Conservation (phyloP, 495 filamentous ascomycete genomes). For the Letharia columbiana region DNA sequence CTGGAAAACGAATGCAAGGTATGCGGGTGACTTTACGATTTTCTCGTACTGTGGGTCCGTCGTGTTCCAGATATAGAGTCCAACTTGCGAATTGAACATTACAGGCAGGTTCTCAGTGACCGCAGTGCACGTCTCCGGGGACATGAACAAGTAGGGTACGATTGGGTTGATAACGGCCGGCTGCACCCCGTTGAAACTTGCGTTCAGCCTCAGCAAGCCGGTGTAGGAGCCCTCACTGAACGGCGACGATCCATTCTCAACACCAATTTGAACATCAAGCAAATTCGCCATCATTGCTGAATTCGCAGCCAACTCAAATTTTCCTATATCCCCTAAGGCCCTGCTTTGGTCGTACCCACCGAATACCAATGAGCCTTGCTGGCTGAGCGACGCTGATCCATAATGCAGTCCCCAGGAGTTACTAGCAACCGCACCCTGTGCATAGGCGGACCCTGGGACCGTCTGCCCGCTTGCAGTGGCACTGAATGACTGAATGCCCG, state of each 20-base stretch:
- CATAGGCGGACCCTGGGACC: conserved; percentile 2
- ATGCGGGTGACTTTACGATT: conserved; percentile 41
- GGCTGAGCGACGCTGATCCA: conserved; percentile 36
- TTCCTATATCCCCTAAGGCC: conserved; percentile 26
- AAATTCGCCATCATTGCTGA: conserved; percentile 25
- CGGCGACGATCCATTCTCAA: conserved; percentile 38
- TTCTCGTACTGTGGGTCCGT: conserved; percentile 30
- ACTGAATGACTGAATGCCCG: neutral
- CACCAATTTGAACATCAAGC: conserved; percentile 37
- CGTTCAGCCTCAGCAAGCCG: conserved; percentile 34
- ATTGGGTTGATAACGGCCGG: conserved; percentile 32
- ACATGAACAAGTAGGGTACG: conserved; percentile 44
- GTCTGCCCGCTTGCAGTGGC: conserved; percentile 5
- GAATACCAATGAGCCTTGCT: conserved; percentile 39
- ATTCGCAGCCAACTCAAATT: conserved; percentile 1
- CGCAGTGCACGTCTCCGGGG: conserved; percentile 41
- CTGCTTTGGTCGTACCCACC: conserved; percentile 47
- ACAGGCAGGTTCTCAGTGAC: conserved; percentile 41
- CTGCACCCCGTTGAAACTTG: conserved; percentile 24
- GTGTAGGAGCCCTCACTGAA: conserved; percentile 23
- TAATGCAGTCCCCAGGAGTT: conserved; percentile 48
- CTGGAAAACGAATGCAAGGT: conserved; percentile 42
- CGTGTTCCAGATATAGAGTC: conserved; percentile 47
- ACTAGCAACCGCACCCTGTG: conserved; percentile 31
- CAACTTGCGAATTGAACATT: conserved; percentile 31